Percentiles rank a stretch among this genome's conserved stretches.
Conservation (phyloP, 2,329 filamentous ascomycete species). For the Paecilomyces formosus region DNA sequence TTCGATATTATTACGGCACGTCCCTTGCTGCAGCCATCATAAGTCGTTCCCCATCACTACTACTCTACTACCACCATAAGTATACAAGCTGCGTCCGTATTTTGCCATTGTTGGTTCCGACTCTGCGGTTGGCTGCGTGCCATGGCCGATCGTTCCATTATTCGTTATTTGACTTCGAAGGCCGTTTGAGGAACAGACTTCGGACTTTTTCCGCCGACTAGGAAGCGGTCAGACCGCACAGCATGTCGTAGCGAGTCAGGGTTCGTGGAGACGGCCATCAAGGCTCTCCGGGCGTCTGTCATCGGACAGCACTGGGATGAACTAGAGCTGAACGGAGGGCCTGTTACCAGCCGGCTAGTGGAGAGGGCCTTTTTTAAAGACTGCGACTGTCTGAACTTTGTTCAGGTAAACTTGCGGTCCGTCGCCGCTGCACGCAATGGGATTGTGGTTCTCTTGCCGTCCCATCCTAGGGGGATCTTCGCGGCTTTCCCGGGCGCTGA, state of each 20-base stretch:
- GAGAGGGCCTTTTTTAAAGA: background rate
- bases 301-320: background rate
- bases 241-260: background rate
- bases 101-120: background rate
- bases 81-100: too few species aligned
- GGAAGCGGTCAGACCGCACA: background rate
- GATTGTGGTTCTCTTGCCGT: constrained; percentile 1
- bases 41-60: background rate
- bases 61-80: background rate
- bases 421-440: constrained; percentile 13
- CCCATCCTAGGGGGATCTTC: background rate
- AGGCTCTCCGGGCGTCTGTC: background rate
- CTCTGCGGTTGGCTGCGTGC: background rate
- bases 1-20: background rate
- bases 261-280: background rate
- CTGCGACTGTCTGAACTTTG: background rate
- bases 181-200: background rate
- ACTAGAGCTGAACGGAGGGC: background rate
- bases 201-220: background rate
- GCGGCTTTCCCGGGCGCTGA: background rate
- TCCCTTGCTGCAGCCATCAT: background rate
- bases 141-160: background rate
- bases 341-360: background rate
- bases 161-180: background rate
- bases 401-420: constrained; percentile 4